Conservation (phyloP, 345 rosid species). For the Populus pruinosa region DNA sequence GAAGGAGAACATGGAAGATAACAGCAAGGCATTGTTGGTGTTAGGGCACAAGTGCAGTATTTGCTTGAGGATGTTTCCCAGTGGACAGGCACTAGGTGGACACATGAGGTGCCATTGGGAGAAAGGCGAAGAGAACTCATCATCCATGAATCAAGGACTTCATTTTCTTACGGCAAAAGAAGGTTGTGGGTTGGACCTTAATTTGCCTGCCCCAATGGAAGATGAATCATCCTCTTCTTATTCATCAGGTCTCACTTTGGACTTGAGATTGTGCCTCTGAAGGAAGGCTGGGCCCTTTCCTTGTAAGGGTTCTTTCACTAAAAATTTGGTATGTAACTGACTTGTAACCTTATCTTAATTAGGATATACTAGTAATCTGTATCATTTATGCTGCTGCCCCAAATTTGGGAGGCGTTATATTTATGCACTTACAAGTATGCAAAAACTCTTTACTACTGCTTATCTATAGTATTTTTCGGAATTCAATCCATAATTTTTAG, state of each 20-base stretch:
- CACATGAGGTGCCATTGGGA: conserved; percentile 96
- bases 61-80: conserved; percentile 55
- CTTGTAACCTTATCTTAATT: conserved; percentile 13
- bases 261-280: conserved; percentile 73
- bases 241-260: conserved; percentile 47
- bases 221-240: conserved; percentile 39
- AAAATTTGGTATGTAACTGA: conserved; percentile 9
- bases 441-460: background rate
- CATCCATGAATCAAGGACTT: conserved; percentile 8
- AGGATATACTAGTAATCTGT: background rate
- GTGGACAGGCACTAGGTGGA: conserved; percentile 91
- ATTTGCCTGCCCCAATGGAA: conserved; percentile 53
- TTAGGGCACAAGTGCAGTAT: conserved; percentile 44
- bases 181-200: conserved; percentile 51
- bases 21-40: conserved; percentile 1
- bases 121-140: conserved; percentile 54
- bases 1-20: background rate
- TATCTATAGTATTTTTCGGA: background rate
- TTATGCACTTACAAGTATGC: background rate
- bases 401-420: background rate
- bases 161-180: conserved; percentile 8
- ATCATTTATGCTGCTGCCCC: background rate
- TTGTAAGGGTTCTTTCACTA: background rate
- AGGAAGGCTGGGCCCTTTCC: background rate
- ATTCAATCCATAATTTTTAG: no score